Evolutionary conservation across 2,329 filamentous ascomycete species (phyloP), one percentile per base, ranked within the genome.

Genomic region (Chrysosporium keratinophilum): DNA sequence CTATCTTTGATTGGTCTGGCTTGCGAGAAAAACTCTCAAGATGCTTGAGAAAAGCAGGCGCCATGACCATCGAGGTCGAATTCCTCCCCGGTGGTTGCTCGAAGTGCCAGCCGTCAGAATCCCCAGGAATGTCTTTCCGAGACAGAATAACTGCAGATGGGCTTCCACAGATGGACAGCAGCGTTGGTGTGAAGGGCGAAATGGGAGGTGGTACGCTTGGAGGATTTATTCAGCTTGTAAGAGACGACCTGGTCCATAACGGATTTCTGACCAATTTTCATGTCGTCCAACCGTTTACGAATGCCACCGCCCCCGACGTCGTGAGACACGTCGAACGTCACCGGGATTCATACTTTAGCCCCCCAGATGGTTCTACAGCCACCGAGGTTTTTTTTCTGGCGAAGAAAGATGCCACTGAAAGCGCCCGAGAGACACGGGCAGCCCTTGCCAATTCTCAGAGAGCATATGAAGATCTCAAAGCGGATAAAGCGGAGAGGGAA

Each of bases 221-320:
- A 6, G 57, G 57, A 23, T 59, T 54, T 40, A 54, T 59, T 7
- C 54, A 45, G 5, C 56, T 59, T 4, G 49, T 23, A 14, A 17
- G 49, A 3, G 48, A 35, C 23, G 53, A 46, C 1, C 39, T 15
- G 23, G 47, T 39, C n/a, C 46, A 53, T 19, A 40, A 47, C 15
- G 57, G 57, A n/a, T 42, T 57, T 17, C 34, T 59, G 20, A 59
- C 57, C 7, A 58, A 52, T 44, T 54, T 52, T 33, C 52, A 57
- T 45, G 53, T 56, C 19, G 3, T 49, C 12, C 28, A 15, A 19
- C 46, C 46, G 17, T 48, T 19, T 17, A 10, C 20, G 11, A 5
- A 4, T 6, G 19, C 4, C 15, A 44, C n/a, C n/a, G n/a, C n/a
- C n/a, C n/a, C n/a, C 42, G 20, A 2, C 19, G 9, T n/a, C 7